Evolutionary conservation across 257 asterid genomes (phyloP), one percentile per base, ranked within the genome.

Genomic region (Phtheirospermum japonicum): DNA sequence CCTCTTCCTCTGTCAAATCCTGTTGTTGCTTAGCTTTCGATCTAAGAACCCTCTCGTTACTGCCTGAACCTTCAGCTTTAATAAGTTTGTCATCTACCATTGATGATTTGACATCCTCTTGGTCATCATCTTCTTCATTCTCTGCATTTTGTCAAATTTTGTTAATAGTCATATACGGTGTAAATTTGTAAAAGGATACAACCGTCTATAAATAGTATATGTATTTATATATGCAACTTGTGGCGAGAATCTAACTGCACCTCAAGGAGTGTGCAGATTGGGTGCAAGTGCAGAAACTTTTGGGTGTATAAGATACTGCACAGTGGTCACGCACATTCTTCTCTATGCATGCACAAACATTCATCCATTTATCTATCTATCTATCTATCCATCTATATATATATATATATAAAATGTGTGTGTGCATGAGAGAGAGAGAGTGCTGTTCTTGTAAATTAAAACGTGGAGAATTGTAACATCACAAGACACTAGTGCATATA

Each of bases 331-430:
- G 7, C 50, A 43, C 19, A 43, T 43, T 10, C 6, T 3, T 3
- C 18, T 43, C 50, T 43, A 43, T 43, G 50, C 50, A n/a, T n/a
- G 50, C 18, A 13, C 50, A 43, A 43, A 13, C 50, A 43, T 43
- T 17, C 4, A 43, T 43, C 12, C 50, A 43, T 43, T 11, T 10
- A 46, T 46, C n/a, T n/a, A n/a, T n/a, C n/a, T n/a, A n/a, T n/a
- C n/a, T n/a, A n/a, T n/a, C n/a, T n/a, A n/a, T n/a, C n/a, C n/a
- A 17, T 17, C 0, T 17, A 16, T 17, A 46, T 13, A 14, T 5
- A 46, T 14, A 49, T n/a, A n/a, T n/a, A n/a, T n/a, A n/a, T n/a
- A n/a, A n/a, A n/a, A n/a, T n/a, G n/a, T n/a, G n/a, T n/a, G n/a
- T n/a, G n/a, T n/a, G n/a, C n/a, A n/a, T n/a, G n/a, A n/a, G n/a